Evolutionary conservation across 1,139 yeast species (phyloP), one percentile per base, ranked within the genome.

Genomic region (Diutina siamensis): DNA sequence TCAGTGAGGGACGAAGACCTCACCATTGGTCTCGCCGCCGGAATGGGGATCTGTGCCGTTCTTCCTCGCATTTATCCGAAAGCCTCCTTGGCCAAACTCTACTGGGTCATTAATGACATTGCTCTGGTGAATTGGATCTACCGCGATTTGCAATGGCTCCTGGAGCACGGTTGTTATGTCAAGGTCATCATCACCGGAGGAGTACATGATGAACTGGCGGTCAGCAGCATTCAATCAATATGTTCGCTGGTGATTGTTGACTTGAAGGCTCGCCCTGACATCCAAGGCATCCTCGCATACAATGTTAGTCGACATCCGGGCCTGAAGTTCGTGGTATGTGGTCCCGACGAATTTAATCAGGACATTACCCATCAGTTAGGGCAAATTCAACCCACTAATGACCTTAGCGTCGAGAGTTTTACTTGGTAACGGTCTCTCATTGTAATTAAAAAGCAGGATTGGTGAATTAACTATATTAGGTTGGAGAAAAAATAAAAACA

Each of bases 21-120:
- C 17, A 44, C 50, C 7, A 48, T 49, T n/a, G 52, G 50, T 3
- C 42, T 50, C 31, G 51, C 54, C 3, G 54, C 52, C 3, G 54
- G 54, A 1, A 48, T 51, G 12, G 54, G 54, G 10, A 44, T 51
- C 4, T 47, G 51, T 36, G 50, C 52, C 9, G 40, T 51, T 22
- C 49, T 51, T n/a, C 54, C 52, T 4, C 28, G 46, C 3, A 45
- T 51, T 22, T 47, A 44, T 35, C 20, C 41, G 8, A 36, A 44
- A 27, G 47, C 49, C 1, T n/a, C 20, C 3, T 46, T 44, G 8
- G 47, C 54, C 12, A 44, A 45, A 9, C 48, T 51, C 10, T 46
- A 21, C 32, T 50, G 54, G 54, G 48, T 46, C 2, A 44, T 51
- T 25, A 48, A 46, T 19, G 47, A 50, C 10, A 35, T 44, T 10